Percentiles rank a stretch among this genome's conserved stretches.
Conservation (phyloP, 371 early-diverging fungal species). For the Zychaea mexicana region DNA sequence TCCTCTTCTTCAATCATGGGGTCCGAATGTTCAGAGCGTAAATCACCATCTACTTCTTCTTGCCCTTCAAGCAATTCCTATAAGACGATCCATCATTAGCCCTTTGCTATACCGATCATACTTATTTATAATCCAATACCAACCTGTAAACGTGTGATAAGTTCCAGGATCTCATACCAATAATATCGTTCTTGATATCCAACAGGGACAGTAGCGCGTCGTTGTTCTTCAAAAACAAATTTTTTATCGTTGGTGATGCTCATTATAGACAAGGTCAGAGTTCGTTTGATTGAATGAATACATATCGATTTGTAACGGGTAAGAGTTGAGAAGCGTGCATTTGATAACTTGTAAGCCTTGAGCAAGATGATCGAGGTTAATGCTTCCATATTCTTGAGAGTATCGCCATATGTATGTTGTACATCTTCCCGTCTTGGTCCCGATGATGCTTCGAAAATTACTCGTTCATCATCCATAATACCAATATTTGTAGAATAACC, state of each 20-base stretch:
- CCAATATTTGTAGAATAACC: neutral
- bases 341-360: neutral
- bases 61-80: conserved; percentile 5
- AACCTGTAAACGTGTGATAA: neutral
- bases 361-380: neutral
- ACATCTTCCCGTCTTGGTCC: neutral
- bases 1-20: conserved; percentile 3
- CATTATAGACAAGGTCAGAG: neutral
- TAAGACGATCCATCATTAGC: neutral
- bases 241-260: neutral
- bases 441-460: neutral
- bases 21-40: neutral
- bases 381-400: neutral
- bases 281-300: neutral
- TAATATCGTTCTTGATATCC: neutral
- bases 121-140: neutral
- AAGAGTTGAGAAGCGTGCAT: neutral
- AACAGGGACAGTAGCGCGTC: neutral
- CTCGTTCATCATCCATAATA: neutral
- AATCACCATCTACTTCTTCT: neutral
- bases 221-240: neutral
- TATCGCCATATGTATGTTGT: neutral
- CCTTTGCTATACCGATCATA: conserved; percentile 1
- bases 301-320: neutral
- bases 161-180: neutral